phyloP scores from a whole-genome alignment of 495 filamentous ascomycete genomes.

The Penicilliopsis zonata region DNA sequence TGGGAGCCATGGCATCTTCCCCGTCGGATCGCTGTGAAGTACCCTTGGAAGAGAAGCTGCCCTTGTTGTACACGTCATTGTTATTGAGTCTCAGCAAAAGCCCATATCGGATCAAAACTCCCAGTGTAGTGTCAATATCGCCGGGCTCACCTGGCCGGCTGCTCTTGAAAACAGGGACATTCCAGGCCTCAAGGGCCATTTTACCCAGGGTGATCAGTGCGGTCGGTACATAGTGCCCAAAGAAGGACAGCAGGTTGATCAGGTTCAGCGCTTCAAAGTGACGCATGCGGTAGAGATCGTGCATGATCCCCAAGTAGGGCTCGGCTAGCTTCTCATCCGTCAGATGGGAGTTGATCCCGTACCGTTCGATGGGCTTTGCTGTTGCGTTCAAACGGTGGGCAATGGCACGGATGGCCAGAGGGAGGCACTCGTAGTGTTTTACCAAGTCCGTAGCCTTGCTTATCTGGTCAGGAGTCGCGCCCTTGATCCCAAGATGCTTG shows the following conservation, averaged over 20 bases:
- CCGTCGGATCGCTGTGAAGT: slow-evolving; percentile 11
- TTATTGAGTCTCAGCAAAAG: slow-evolving; percentile 47
- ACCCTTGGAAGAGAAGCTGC: slow-evolving; percentile 14
- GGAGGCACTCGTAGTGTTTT: slow-evolving; percentile 55
- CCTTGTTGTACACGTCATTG: slow-evolving; percentile 25
- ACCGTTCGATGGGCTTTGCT: slow-evolving; percentile 55
- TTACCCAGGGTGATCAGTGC: slow-evolving; percentile 60
- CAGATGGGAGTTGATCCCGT: slow-evolving; percentile 53
- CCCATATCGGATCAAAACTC: slow-evolving; percentile 55
- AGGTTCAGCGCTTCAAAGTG: slow-evolving; percentile 55
- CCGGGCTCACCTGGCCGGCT: slow-evolving; percentile 38
- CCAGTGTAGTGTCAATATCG: slow-evolving; percentile 58
- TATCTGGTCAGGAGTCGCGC: slow-evolving; percentile 42
- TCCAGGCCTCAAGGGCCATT: slow-evolving; percentile 39
- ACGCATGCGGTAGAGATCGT: slow-evolving; percentile 50
- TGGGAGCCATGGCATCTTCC: slow-evolving; percentile 10
- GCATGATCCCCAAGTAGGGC: slow-evolving; percentile 58
- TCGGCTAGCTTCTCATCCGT: slow-evolving; percentile 55
- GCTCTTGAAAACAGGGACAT: slow-evolving; percentile 35
- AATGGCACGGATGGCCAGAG: slow-evolving; percentile 68
- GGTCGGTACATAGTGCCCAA: slow-evolving; percentile 62
- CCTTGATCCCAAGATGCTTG: slow-evolving; percentile 40
- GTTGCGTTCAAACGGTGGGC: slow-evolving; percentile 64
- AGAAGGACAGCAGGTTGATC: slow-evolving; percentile 63
- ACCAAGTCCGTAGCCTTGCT: slow-evolving; percentile 54